phyloP scores from a whole-genome alignment of 805 yeast genomes.

The Nadsonia fulvescens region DNA sequence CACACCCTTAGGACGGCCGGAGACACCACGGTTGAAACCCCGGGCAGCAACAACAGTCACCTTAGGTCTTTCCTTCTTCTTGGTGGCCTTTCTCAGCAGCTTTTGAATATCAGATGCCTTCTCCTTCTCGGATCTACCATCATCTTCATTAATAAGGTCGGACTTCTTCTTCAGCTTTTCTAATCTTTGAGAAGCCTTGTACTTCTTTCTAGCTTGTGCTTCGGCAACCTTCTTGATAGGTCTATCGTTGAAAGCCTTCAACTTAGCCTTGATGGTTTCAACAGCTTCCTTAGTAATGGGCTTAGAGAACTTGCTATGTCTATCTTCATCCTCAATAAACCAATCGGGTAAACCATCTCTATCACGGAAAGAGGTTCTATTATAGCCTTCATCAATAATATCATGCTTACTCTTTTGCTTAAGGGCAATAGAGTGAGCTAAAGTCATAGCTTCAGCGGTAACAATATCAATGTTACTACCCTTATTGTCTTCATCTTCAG shows the following conservation, averaged over 20 bases:
- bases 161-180: slow-evolving; percentile 87
- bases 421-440: slow-evolving; percentile 87
- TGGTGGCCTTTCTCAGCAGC: slow-evolving; percentile 63
- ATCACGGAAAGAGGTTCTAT: slow-evolving; percentile 83
- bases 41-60: slow-evolving; percentile 77
- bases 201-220: slow-evolving; percentile 90
- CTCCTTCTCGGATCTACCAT: slow-evolving; percentile 75
- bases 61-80: slow-evolving; percentile 55
- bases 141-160: slow-evolving; percentile 76
- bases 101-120: slow-evolving; percentile 85
- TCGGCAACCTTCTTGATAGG: slow-evolving; percentile 98
- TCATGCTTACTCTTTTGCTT: slow-evolving; percentile 77
- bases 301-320: slow-evolving; percentile 64
- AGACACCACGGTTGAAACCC: slow-evolving; percentile 68
- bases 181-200: slow-evolving; percentile 73
- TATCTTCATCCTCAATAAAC: slow-evolving; percentile 85
- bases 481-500: slow-evolving; percentile 15
- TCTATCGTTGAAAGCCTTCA: slow-evolving; percentile 77
- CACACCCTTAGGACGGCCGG: slow-evolving; percentile 94
- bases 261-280: slow-evolving; percentile 53
- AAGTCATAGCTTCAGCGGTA: slow-evolving; percentile 92
- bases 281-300: slow-evolving; percentile 95
- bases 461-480: slow-evolving; percentile 52
- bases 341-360: slow-evolving; percentile 86
- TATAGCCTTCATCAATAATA: slow-evolving; percentile 80